A percentile compares a stretch with the other conserved stretches of the same genome.
These are phyloP conservation scores for Phialemoniopsis sp. DNA, from an alignment of 2,329 filamentous ascomycete genomes.

Conservation along the genomic window DNA sequence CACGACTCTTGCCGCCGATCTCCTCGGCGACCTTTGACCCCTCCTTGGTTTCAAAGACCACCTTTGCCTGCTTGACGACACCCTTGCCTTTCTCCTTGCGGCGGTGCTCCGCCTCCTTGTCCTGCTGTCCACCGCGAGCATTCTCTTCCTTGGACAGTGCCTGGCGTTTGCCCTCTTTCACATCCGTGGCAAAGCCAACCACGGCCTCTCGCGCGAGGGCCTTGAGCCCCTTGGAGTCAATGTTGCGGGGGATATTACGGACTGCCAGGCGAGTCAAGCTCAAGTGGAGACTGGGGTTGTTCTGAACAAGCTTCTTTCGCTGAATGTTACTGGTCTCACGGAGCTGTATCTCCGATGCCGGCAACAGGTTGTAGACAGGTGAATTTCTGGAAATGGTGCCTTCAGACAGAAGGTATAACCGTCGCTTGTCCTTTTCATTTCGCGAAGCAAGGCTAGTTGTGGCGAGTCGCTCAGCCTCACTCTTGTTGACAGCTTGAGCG, in stretches of 20 bases:
- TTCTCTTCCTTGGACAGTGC: slow-evolving; percentile 89
- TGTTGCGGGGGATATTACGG: slow-evolving; percentile 81
- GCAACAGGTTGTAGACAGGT: slow-evolving; percentile 70
- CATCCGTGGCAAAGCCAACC: slow-evolving; percentile 89
- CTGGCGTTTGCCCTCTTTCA: slow-evolving; percentile 70
- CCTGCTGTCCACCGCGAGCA: slow-evolving; percentile 72
- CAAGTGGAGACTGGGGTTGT: slow-evolving; percentile 83
- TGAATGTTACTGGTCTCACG: slow-evolving; percentile 83
- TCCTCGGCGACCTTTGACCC: slow-evolving; percentile 80
- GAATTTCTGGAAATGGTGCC: slow-evolving; percentile 77
- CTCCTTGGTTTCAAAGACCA: slow-evolving; percentile 85
- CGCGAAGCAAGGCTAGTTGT: slow-evolving; percentile 65
- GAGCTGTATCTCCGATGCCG: slow-evolving; percentile 79
- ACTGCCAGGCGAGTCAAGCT: slow-evolving; percentile 87
- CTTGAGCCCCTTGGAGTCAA: slow-evolving; percentile 86
- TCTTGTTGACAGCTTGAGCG: slow-evolving; percentile 78
- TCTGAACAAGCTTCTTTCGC: slow-evolving; percentile 84
- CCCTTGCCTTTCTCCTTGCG: slow-evolving; percentile 78
- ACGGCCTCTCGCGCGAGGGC: slow-evolving; percentile 86
- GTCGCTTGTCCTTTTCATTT: slow-evolving; percentile 80
- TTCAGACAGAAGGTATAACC: slow-evolving; percentile 82
- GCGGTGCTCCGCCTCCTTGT: slow-evolving; percentile 73
- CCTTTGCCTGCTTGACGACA: slow-evolving; percentile 89
- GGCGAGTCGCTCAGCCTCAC: slow-evolving; percentile 72
- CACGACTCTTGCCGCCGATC: slow-evolving; percentile 66